A percentile compares a stretch with the other conserved stretches of the same genome.
Conservation (phyloP, 108 stramenopile species). For the Cyclotella distinguenda region DNA sequence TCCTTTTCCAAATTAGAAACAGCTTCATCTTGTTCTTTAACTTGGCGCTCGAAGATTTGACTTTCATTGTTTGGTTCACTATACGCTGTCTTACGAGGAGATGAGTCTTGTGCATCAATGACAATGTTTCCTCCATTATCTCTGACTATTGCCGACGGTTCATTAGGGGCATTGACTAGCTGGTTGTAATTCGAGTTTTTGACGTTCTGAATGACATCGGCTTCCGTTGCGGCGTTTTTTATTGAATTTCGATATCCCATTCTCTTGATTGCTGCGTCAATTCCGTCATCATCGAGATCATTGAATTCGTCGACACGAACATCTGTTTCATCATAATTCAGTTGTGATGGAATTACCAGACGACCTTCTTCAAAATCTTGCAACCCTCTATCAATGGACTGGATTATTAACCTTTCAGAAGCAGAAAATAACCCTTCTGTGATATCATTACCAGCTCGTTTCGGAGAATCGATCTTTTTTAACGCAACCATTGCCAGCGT, state of each 20-base stretch:
- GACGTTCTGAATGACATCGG: conserved; percentile 12
- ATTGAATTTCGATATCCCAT: conserved; percentile 49
- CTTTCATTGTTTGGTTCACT: background rate
- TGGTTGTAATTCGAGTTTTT: background rate
- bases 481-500: conserved; percentile 80
- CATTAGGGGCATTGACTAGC: conserved; percentile 1
- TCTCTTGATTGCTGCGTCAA: conserved; percentile 26
- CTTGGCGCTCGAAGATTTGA: background rate
- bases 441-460: conserved; percentile 6
- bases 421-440: conserved; percentile 62
- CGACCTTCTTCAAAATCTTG: conserved; percentile 73
- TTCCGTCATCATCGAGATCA: conserved; percentile 29
- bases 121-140: conserved; percentile 45
- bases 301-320: background rate
- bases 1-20: no score
- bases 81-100: background rate
- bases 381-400: conserved; percentile 71
- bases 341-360: conserved; percentile 20
- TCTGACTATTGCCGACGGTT: conserved; percentile 19
- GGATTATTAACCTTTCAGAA: conserved; percentile 67
- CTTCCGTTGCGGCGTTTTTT: conserved; percentile 39
- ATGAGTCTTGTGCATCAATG: conserved; percentile 41
- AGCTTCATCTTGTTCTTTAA: background rate
- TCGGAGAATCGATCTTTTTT: conserved; percentile 31
- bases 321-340: background rate